A percentile compares a stretch with the other conserved stretches of the same genome.
Evolutionary conservation across 2,329 filamentous ascomycete genomes (phyloP).

Genomic region (Colletotrichum orbiculare): DNA sequence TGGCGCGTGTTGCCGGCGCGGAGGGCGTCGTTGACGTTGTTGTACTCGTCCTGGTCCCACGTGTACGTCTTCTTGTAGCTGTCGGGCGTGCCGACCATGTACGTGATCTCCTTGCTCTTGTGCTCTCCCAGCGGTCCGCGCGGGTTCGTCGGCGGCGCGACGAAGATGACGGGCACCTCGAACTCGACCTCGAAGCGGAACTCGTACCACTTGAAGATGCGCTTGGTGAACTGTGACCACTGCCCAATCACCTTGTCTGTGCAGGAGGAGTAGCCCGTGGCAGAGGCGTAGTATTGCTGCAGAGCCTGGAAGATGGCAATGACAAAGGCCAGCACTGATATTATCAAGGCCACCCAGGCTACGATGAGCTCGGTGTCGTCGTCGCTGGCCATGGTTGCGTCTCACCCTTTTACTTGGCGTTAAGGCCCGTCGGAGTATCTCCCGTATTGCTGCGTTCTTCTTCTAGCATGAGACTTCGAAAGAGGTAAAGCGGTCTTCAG

Average conservation of each 20-base stretch:
- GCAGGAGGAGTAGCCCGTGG: conserved; percentile 26
- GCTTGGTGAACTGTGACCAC: conserved; percentile 25
- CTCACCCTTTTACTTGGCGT: neutral
- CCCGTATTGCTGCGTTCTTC: neutral
- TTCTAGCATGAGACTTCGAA: no score
- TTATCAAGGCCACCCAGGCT: conserved; percentile 26
- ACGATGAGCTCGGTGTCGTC: conserved; percentile 26
- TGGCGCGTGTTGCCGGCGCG: conserved; percentile 22
- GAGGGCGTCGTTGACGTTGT: conserved; percentile 8
- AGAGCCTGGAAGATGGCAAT: conserved; percentile 33
- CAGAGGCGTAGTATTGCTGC: conserved; percentile 30
- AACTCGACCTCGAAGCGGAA: conserved; percentile 35
- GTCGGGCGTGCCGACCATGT: conserved; percentile 28
- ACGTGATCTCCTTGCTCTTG: conserved; percentile 24
- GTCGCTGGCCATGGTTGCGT: neutral
- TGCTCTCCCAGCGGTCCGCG: conserved; percentile 17
- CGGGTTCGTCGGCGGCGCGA: conserved; percentile 21
- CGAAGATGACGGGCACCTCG: conserved; percentile 32
- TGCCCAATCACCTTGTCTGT: conserved; percentile 28
- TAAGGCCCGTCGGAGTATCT: neutral
- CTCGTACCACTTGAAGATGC: conserved; percentile 32
- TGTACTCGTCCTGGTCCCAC: conserved; percentile 22
- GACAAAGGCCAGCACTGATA: conserved; percentile 31
- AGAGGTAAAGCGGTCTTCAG: no score
- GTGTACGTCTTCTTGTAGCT: conserved; percentile 29